A percentile compares a stretch with the other conserved stretches of the same genome.
Evolutionary conservation across 2,329 filamentous ascomycete genomes (phyloP).

Genomic region (Hymenotorrendiella dingleyae): DNA sequence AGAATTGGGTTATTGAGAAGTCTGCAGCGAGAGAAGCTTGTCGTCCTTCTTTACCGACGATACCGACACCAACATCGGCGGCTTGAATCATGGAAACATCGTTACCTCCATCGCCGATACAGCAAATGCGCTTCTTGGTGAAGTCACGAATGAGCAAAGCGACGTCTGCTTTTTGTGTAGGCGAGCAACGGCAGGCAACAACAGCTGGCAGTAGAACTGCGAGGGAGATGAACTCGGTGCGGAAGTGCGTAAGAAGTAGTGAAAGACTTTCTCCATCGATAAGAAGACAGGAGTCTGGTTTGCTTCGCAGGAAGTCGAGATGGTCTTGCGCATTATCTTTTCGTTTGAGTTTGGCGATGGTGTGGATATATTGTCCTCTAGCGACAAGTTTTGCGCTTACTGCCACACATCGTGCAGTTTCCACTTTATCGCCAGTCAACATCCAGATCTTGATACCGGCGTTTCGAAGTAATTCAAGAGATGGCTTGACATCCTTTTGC

Average conservation of each 20-base stretch:
- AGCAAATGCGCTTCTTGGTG: slow-evolving; percentile 93
- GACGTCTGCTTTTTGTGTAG: slow-evolving; percentile 93
- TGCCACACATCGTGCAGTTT: slow-evolving; percentile 93
- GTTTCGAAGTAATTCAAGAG: slow-evolving; percentile 88
- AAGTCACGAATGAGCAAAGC: slow-evolving; percentile 83
- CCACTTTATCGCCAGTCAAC: slow-evolving; percentile 97
- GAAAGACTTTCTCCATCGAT: slow-evolving; percentile 91
- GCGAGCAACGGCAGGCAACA: slow-evolving; percentile 92
- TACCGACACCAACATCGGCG: slow-evolving; percentile 94
- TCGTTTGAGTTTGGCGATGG: slow-evolving; percentile 76
- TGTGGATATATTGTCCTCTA: slow-evolving; percentile 92
- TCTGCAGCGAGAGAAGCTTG: slow-evolving; percentile 94
- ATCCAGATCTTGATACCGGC: slow-evolving; percentile 99
- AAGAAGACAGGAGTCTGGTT: slow-evolving; percentile 79
- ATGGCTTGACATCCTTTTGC: slow-evolving; percentile 91
- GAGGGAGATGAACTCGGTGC: slow-evolving; percentile 77
- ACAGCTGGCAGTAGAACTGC: slow-evolving; percentile 87
- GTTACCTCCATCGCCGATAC: slow-evolving; percentile 96
- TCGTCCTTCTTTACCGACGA: slow-evolving; percentile 94
- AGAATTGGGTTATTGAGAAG: slow-evolving; percentile 94
- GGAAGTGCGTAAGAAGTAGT: slow-evolving; percentile 76
- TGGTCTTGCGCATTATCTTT: slow-evolving; percentile 83
- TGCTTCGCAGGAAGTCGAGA: slow-evolving; percentile 81
- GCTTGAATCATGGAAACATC: slow-evolving; percentile 99
- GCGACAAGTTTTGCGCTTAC: slow-evolving; percentile 92